Conservation (phyloP, 1,139 yeast species). For the Diutina pseudorugosa region DNA sequence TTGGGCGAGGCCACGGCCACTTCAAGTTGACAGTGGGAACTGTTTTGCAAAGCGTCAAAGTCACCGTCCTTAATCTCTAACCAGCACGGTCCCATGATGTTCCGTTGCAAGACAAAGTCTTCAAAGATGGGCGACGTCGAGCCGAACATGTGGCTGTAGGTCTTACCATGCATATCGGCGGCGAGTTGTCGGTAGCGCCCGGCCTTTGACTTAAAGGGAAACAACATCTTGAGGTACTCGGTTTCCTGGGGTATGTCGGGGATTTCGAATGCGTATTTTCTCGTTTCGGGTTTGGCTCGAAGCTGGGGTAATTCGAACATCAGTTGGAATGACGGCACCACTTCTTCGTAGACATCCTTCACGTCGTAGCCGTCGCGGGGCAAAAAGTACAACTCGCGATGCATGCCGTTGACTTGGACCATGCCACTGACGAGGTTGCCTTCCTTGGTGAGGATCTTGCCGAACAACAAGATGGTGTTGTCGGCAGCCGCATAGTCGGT, state of each 20-base stretch:
- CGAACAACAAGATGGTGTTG: slow-evolving; percentile 62
- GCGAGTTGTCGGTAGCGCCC: slow-evolving; percentile 41
- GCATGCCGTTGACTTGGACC: slow-evolving; percentile 61
- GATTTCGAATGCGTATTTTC: slow-evolving; percentile 83
- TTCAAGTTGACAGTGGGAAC: slow-evolving; percentile 78
- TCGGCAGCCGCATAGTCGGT: slow-evolving; percentile 77
- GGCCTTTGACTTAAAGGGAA: slow-evolving; percentile 59
- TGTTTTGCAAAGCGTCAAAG: slow-evolving; percentile 45
- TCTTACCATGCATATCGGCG: slow-evolving; percentile 56
- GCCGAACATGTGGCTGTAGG: slow-evolving; percentile 76
- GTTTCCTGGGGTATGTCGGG: slow-evolving; percentile 65
- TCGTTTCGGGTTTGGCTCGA: slow-evolving; percentile 58
- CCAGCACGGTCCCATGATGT: slow-evolving; percentile 98
- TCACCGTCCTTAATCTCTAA: slow-evolving; percentile 56
- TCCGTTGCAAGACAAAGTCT: slow-evolving; percentile 69
- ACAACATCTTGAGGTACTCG: slow-evolving; percentile 66
- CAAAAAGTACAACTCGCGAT: slow-evolving; percentile 64
- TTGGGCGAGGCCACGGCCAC: slow-evolving; percentile 43
- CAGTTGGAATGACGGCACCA: slow-evolving; percentile 50
- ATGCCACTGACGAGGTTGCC: slow-evolving; percentile 60
- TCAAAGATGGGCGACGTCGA: slow-evolving; percentile 66
- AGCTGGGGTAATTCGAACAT: slow-evolving; percentile 50
- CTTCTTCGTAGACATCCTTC: slow-evolving; percentile 67
- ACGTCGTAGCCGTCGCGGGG: slow-evolving; percentile 50
- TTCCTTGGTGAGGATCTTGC: slow-evolving; percentile 56